These are phyloP conservation scores for Croton laevigatus DNA, from an alignment of 441 rosid genomes.

Conservation along the genomic window DNA sequence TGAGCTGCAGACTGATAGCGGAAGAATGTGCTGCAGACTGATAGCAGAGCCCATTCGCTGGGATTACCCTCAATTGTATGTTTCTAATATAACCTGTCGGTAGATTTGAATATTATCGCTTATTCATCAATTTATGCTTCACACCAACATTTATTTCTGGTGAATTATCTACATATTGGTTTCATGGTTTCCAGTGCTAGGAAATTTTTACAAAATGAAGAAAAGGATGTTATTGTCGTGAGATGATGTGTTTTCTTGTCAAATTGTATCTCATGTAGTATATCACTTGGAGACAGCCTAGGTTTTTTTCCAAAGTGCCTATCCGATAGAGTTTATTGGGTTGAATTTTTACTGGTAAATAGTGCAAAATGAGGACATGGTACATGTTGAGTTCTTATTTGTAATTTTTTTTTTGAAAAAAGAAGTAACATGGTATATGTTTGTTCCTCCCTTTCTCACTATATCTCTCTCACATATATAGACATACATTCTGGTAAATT, in stretches of 20 bases:
- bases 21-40: conserved; percentile 18
- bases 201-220: too few relatives aligned
- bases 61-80: conserved; percentile 34
- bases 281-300: neutral
- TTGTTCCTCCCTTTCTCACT: neutral
- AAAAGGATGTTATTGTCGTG: too few relatives aligned
- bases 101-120: conserved; percentile 2
- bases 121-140: neutral
- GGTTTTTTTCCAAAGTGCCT: neutral
- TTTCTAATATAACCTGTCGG: conserved; percentile 23
- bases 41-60: conserved; percentile 25
- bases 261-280: conserved; percentile 1
- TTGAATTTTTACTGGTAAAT: neutral
- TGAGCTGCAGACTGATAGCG: neutral
- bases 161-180: neutral
- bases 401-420: too few relatives aligned
- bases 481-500: neutral
- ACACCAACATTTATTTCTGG: neutral
- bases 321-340: neutral
- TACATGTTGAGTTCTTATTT: too few relatives aligned
- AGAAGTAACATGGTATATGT: neutral
- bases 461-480: too few relatives aligned
- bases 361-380: too few relatives aligned
- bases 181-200: neutral
- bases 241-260: neutral